These are phyloP conservation scores for Tirmania nivea DNA, from an alignment of 495 filamentous ascomycete genomes.

Conservation along the genomic window DNA sequence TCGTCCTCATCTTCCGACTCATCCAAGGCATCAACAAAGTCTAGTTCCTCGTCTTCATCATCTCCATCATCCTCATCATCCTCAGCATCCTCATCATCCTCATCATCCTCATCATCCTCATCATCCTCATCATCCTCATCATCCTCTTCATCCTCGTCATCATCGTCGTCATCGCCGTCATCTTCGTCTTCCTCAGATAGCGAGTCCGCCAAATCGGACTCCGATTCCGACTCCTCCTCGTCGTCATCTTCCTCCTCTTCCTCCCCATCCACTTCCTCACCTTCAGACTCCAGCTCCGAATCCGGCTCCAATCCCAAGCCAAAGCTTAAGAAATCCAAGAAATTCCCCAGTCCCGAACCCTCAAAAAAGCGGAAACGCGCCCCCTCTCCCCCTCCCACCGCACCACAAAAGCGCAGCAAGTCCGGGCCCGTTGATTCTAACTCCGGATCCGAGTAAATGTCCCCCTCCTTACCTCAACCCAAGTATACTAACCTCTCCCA, in stretches of 20 bases:
- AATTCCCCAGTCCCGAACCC: slow-evolving; percentile 7
- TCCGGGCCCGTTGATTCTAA: slow-evolving; percentile 22
- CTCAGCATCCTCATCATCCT: slow-evolving; percentile 26
- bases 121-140: not conserved
- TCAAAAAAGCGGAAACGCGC: slow-evolving; percentile 24
- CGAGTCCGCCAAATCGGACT: slow-evolving; percentile 6
- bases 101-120: slow-evolving; percentile 23
- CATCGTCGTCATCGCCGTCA: slow-evolving; percentile 24
- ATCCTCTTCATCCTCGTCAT: slow-evolving; percentile 10
- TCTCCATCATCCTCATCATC: slow-evolving; percentile 24
- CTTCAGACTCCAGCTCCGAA: slow-evolving; percentile 8
- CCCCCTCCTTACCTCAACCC: not conserved
- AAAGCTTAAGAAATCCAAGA: slow-evolving; percentile 17
- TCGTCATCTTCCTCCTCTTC: slow-evolving; percentile 4
- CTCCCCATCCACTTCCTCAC: slow-evolving; percentile 4
- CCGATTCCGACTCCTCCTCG: slow-evolving; percentile 25
- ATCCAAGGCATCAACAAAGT: slow-evolving; percentile 5
- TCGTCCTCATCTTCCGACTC: not conserved
- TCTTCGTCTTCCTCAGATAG: slow-evolving; percentile 23
- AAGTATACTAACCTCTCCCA: not conserved
- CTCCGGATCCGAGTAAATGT: slow-evolving; percentile 5
- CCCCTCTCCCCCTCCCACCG: not conserved
- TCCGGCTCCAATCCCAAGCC: slow-evolving; percentile 3
- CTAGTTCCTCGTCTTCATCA: slow-evolving; percentile 18
- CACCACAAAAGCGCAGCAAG: not conserved